Conservation (phyloP, 371 early-diverging fungal species). For the Aphelidium insulamus region DNA sequence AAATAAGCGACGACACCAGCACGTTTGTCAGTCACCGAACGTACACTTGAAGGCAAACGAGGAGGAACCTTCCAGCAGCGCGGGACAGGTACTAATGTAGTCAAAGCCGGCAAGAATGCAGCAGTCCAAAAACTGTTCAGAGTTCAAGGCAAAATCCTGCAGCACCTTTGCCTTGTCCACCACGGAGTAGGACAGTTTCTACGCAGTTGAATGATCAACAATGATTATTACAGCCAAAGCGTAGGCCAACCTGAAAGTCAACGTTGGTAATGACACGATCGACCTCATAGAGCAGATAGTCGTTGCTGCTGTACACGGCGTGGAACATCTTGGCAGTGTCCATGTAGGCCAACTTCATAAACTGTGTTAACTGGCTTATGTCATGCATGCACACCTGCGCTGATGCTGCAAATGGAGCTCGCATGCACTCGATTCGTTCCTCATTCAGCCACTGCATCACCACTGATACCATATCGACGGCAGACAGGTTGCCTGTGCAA, state of each 20-base stretch:
- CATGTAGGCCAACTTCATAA: constrained; percentile 38
- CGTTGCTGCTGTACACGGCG: constrained; percentile 42
- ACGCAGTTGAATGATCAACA: background rate
- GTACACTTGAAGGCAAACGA: constrained; percentile 37
- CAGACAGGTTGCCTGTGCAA: too few species aligned
- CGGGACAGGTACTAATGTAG: constrained; percentile 45
- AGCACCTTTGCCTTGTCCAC: constrained; percentile 38
- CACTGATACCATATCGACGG: constrained; percentile 14
- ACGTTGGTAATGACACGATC: constrained; percentile 45
- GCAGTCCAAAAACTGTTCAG: constrained; percentile 56
- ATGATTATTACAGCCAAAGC: constrained; percentile 2
- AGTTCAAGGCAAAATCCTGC: constrained; percentile 29
- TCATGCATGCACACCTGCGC: constrained; percentile 31
- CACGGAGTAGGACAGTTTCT: constrained; percentile 38
- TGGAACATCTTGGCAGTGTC: constrained; percentile 39
- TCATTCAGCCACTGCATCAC: constrained; percentile 44
- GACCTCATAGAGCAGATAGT: constrained; percentile 51
- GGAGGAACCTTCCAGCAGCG: constrained; percentile 16
- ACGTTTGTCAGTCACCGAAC: background rate
- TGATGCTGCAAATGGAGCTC: constrained; percentile 61
- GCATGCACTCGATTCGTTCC: constrained; percentile 40
- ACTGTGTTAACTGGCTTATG: background rate
- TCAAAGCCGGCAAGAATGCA: constrained; percentile 63
- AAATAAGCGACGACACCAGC: background rate
- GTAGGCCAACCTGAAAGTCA: constrained; percentile 24